Percentiles rank a stretch among this genome's conserved stretches.
Conservation (phyloP, 306 rosid genomes). For the Trifolium fragiferum region DNA sequence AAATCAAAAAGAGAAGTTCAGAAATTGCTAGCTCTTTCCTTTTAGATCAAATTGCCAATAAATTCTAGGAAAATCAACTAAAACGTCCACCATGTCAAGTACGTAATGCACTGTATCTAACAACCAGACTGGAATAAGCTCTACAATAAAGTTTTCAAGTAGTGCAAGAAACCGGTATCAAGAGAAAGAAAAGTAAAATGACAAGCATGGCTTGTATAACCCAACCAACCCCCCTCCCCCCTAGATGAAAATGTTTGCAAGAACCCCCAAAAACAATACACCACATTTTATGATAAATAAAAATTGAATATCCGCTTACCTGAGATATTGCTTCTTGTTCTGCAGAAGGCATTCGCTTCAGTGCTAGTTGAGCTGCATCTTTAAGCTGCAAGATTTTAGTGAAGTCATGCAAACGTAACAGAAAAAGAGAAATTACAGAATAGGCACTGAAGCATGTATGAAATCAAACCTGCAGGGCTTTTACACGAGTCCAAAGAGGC, state of each 20-base stretch:
- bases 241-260: constrained; percentile 25
- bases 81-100: not conserved
- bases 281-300: constrained; percentile 18
- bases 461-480: constrained; percentile 83
- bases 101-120: constrained; percentile 6
- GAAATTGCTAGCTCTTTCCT: constrained; percentile 3
- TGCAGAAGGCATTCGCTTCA: constrained; percentile 96
- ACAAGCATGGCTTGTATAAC: not conserved
- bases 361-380: constrained; percentile 96
- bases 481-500: constrained; percentile 93
- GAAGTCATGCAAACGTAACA: constrained; percentile 40
- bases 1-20: not conserved
- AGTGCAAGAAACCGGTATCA: constrained; percentile 20
- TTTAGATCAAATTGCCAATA: constrained; percentile 17
- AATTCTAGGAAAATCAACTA: constrained; percentile 18
- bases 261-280: not conserved
- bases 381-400: constrained; percentile 63
- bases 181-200: constrained; percentile 12
- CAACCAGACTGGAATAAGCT: constrained; percentile 34
- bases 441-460: constrained; percentile 23
- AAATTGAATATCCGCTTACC: constrained; percentile 49
- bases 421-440: constrained; percentile 38
- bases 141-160: not conserved
- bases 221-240: not conserved
- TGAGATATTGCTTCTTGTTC: constrained; percentile 98